Evolutionary conservation across 78 protist species (phyloP), one percentile per base, ranked within the genome.

Genomic region (Blattamonas nauphoetae): DNA sequence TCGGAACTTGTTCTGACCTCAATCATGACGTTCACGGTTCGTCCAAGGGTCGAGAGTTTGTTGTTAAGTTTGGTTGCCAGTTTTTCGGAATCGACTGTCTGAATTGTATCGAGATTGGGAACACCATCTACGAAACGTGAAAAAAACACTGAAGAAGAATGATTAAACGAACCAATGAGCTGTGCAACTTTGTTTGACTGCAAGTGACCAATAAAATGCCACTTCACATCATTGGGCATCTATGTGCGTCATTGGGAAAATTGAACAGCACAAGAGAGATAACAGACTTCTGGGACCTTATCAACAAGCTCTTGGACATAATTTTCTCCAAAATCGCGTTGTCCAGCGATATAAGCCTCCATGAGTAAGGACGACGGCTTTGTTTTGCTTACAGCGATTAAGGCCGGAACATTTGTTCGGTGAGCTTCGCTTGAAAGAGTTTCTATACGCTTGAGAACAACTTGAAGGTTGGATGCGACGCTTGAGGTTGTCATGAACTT

Each of bases 301-400:
- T 0, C 82, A 2, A 90, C 87, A 34, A 93, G 87, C 85, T 92
- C 95, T 35, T 80, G 88, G 42, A 91, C 95, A 71, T 92, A 91
- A 90, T 95, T 95, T 63, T 95, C 97, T 21, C 96, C 97, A 44
- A 95, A 93, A 42, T 36, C 44, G 4, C 94, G 78, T 42, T 87
- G 90, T 0, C 94, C 96, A 1, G 83, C 81, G 0, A 71, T 90
- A 35, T 93, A 89, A 0, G 89, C 91, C 3, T 5, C 89, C 29
- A 0, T 41, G 1, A 94, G 0, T 21, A 55, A 21, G 1, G 0
- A 43, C 1, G 33, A 21, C 0, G 96, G 95, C 88, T 93, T 92
- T 3, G 89, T 86, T 88, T 94, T 94, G 38, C 88, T 42, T 2
- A 94, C 96, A 0, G 96, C 96, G n/a, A 94, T 93, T 44, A 93